Percentiles rank a stretch among this genome's conserved stretches.
Evolutionary conservation across 768 basidiomycete species (phyloP).

Genomic region (Dacryopinax primogenitus): DNA sequence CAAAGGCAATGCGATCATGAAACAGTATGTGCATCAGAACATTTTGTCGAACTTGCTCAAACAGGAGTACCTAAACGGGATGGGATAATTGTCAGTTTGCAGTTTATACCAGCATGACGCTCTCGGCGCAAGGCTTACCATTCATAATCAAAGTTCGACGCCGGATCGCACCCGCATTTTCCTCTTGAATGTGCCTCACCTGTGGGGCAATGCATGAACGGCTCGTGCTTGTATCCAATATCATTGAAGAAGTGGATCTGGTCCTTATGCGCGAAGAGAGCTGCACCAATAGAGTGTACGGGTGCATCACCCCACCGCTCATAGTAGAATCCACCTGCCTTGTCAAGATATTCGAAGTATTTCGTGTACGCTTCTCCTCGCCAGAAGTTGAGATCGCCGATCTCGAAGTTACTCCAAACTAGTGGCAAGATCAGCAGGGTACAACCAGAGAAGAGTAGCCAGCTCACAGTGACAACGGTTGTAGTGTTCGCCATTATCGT

Average conservation of each 20-base stretch:
- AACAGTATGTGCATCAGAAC: background rate
- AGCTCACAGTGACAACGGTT: slow-evolving; percentile 61
- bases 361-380: slow-evolving; percentile 65
- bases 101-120: background rate
- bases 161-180: slow-evolving; percentile 73
- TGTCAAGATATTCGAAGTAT: slow-evolving; percentile 73
- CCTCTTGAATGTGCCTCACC: slow-evolving; percentile 60
- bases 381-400: slow-evolving; percentile 75
- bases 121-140: background rate
- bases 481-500: slow-evolving; percentile 58
- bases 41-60: slow-evolving; percentile 52
- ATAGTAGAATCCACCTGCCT: slow-evolving; percentile 77
- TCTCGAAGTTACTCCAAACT: slow-evolving; percentile 96
- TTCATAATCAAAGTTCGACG: slow-evolving; percentile 48
- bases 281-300: slow-evolving; percentile 79
- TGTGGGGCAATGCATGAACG: slow-evolving; percentile 86
- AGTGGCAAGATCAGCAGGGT: background rate
- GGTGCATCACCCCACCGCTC: slow-evolving; percentile 96
- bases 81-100: background rate
- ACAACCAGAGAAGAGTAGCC: background rate
- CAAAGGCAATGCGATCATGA: background rate
- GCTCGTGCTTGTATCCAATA: slow-evolving; percentile 85
- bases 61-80: slow-evolving; percentile 80
- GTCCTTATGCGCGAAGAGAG: slow-evolving; percentile 75
- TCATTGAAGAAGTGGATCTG: slow-evolving; percentile 88